Percentiles rank a stretch among this genome's conserved stretches.
Conservation (phyloP, 352 stramenopile species). For the Peronosclerospora sorghi region DNA sequence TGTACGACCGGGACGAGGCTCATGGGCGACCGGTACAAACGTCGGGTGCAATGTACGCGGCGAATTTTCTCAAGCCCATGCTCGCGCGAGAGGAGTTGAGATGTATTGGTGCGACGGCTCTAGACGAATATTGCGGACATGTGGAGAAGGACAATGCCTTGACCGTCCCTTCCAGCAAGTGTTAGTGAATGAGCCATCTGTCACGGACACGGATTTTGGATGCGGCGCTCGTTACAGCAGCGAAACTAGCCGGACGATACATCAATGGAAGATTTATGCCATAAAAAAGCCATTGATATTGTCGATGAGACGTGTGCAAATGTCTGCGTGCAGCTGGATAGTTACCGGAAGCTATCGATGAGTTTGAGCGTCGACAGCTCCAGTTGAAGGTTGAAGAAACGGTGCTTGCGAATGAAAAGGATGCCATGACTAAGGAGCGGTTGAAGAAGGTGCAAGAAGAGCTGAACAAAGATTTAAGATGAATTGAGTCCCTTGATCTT, state of each 20-base stretch:
- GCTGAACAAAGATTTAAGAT: conserved; percentile 86
- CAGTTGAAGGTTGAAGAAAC: conserved; percentile 94
- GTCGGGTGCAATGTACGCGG: conserved; percentile 92
- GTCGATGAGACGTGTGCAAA: conserved; percentile 91
- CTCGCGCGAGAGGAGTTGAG: conserved; percentile 93
- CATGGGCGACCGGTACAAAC: conserved; percentile 87
- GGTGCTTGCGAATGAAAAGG: conserved; percentile 89
- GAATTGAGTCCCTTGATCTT: conserved; percentile 83
- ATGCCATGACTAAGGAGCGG: conserved; percentile 84
- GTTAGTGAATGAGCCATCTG: conserved; percentile 87
- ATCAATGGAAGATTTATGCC: conserved; percentile 88
- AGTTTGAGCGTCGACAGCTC: conserved; percentile 90
- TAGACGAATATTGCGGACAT: conserved; percentile 96
- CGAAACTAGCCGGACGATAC: conserved; percentile 90
- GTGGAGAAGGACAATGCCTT: conserved; percentile 97
- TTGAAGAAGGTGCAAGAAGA: conserved; percentile 88
- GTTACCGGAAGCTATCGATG: conserved; percentile 92
- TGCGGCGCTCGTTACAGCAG: conserved; percentile 88
- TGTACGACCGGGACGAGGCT: no score
- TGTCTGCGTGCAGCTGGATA: conserved; percentile 90
- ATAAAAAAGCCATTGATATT: conserved; percentile 92
- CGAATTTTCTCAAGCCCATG: conserved; percentile 97
- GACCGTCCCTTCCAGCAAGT: conserved; percentile 97
- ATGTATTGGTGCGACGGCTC: conserved; percentile 96
- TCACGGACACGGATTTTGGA: conserved; percentile 94